Evolutionary conservation across 2,329 filamentous ascomycete species (phyloP).

Genomic region (Pseudovirgaria hyperparasitica): DNA sequence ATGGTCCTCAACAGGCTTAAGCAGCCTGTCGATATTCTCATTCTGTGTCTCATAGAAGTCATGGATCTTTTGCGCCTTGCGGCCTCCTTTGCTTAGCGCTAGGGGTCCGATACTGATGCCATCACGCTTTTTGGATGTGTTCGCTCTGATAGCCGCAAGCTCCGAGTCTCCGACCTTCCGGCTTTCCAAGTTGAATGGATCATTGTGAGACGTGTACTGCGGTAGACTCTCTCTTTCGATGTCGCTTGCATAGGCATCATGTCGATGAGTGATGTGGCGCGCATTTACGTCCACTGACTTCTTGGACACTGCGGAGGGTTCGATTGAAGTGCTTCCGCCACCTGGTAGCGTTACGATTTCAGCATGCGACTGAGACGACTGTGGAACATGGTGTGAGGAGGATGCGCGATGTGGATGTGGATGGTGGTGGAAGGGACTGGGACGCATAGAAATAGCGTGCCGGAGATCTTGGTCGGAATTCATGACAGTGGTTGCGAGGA

Average conservation of each 20-base stretch:
- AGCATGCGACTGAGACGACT: slow-evolving; percentile 7
- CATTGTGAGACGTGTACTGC: slow-evolving; percentile 50
- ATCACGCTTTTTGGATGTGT: slow-evolving; percentile 64
- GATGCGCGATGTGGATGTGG: slow-evolving; percentile 16
- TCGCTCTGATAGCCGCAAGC: slow-evolving; percentile 65
- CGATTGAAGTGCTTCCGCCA: slow-evolving; percentile 27
- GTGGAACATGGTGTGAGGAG: slow-evolving; percentile 13
- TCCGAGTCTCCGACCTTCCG: slow-evolving; percentile 68
- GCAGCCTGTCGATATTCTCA: slow-evolving; percentile 78
- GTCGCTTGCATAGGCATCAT: slow-evolving; percentile 20
- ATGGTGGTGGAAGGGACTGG: slow-evolving; percentile 30
- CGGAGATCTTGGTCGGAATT: slow-evolving; percentile 33
- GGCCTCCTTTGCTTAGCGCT: slow-evolving; percentile 27
- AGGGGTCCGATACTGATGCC: slow-evolving; percentile 36
- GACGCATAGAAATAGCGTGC: slow-evolving; percentile 35
- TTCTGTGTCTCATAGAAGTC: slow-evolving; percentile 87
- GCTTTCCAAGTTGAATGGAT: slow-evolving; percentile 69
- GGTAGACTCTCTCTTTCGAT: slow-evolving; percentile 40
- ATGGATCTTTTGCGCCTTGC: slow-evolving; percentile 46
- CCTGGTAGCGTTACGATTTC: slow-evolving; percentile 12
- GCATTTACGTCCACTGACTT: slow-evolving; percentile 22
- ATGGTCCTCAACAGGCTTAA: slow-evolving; percentile 91
- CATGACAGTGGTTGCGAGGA: slow-evolving; percentile 16
- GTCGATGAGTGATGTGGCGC: slow-evolving; percentile 19
- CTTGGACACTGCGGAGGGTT: slow-evolving; percentile 14